Conservation (phyloP, 345 rosid genomes). For the Sonneratia caseolaris region DNA sequence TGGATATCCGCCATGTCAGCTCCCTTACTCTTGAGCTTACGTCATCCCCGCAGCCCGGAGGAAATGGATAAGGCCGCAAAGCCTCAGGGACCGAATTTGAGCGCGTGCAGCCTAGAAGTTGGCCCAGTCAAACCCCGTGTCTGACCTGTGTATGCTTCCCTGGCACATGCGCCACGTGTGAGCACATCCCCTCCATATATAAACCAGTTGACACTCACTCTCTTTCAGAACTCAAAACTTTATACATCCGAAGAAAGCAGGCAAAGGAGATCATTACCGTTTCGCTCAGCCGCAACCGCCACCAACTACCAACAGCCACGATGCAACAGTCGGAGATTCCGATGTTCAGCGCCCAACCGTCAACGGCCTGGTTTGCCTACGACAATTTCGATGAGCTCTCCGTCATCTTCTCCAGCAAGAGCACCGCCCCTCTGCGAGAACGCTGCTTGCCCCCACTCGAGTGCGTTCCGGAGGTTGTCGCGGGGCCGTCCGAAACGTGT, state of each 20-base stretch:
- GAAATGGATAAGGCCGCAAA: neutral
- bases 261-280: neutral
- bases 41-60: neutral
- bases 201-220: constrained; percentile 1
- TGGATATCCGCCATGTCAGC: neutral
- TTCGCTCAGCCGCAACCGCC: neutral
- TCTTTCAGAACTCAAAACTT: neutral
- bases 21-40: neutral
- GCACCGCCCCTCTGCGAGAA: neutral
- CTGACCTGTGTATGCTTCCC: constrained; percentile 11
- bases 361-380: constrained; percentile 19
- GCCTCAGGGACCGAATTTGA: neutral
- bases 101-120: constrained; percentile 1
- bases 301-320: constrained; percentile 16
- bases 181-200: constrained; percentile 10
- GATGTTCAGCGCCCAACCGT: constrained; percentile 4
- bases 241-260: neutral
- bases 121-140: constrained; percentile 16
- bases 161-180: constrained; percentile 4
- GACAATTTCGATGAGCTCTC: constrained; percentile 48
- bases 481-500: constrained; percentile 39
- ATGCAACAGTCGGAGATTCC: neutral
- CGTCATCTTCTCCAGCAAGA: constrained; percentile 40
- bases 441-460: constrained; percentile 5
- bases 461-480: constrained; percentile 6